Conservation (phyloP, 805 yeast genomes). For the Schwanniomyces yamadae region DNA sequence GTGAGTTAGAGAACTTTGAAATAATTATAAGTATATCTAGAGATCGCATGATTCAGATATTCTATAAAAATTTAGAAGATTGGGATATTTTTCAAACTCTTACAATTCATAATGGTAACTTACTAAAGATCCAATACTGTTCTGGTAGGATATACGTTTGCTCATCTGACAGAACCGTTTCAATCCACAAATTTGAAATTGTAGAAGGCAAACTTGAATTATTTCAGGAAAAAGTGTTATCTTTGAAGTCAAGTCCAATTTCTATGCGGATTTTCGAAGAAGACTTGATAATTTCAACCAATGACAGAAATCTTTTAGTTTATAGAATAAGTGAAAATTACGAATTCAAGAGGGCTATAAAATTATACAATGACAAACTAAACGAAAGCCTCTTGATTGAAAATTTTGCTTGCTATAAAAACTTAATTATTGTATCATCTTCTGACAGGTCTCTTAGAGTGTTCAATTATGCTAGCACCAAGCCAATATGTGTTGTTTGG, state of each 20-base stretch:
- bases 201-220: slow-evolving; percentile 17
- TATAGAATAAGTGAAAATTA: slow-evolving; percentile 31
- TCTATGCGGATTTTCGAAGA: slow-evolving; percentile 34
- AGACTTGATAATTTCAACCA: slow-evolving; percentile 51
- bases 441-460: slow-evolving; percentile 58
- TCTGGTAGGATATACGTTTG: slow-evolving; percentile 45
- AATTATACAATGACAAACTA: slow-evolving; percentile 36
- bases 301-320: slow-evolving; percentile 47
- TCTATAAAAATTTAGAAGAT: slow-evolving; percentile 20
- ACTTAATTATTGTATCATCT: slow-evolving; percentile 41
- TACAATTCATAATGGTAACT: slow-evolving; percentile 56
- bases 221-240: slow-evolving; percentile 45
- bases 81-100: slow-evolving; percentile 63
- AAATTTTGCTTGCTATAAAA: slow-evolving; percentile 32
- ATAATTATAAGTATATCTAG: slow-evolving; percentile 52
- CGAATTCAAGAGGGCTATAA: slow-evolving; percentile 39
- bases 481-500: slow-evolving; percentile 52
- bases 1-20: slow-evolving; percentile 22
- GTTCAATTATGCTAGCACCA: slow-evolving; percentile 47
- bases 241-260: slow-evolving; percentile 52
- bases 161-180: slow-evolving; percentile 61
- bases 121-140: slow-evolving; percentile 35
- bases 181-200: slow-evolving; percentile 46
- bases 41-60: slow-evolving; percentile 63
- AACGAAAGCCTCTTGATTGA: slow-evolving; percentile 48